Evolutionary conservation across 106 monocot genomes (phyloP).

Genomic region (Hemerocallis citrina): DNA sequence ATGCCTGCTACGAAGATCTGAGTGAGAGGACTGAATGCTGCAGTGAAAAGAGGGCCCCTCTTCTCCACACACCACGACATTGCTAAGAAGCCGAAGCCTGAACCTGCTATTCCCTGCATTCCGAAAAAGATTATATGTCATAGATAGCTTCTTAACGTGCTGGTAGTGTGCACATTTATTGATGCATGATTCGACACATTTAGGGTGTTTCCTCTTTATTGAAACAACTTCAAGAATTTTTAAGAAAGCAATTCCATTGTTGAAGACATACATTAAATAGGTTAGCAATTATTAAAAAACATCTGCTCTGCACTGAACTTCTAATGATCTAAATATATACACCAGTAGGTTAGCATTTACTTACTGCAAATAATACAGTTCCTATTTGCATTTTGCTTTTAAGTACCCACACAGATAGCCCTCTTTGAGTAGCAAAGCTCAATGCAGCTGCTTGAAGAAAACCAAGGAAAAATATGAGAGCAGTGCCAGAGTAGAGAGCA

Average conservation of each 20-base stretch:
- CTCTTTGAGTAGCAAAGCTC: constrained; percentile 28
- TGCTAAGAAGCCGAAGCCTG: constrained; percentile 46
- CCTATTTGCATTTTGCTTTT: constrained; percentile 38
- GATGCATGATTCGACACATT: too few relatives aligned
- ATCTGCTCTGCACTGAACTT: too few relatives aligned
- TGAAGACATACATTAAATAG: too few relatives aligned
- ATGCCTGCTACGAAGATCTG: constrained; percentile 60
- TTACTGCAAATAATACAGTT: constrained; percentile 48
- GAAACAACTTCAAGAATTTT: too few relatives aligned
- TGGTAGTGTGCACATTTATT: too few relatives aligned
- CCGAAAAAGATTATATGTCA: too few relatives aligned
- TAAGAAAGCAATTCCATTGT: too few relatives aligned
- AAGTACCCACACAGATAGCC: constrained; percentile 31
- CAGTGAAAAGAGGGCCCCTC: constrained; percentile 74
- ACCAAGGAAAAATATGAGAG: constrained; percentile 55
- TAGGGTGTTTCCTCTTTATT: too few relatives aligned
- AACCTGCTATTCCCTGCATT: constrained; percentile 53
- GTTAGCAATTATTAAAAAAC: too few relatives aligned
- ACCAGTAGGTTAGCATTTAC: constrained; percentile 4
- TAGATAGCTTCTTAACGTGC: too few relatives aligned
- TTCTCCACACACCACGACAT: constrained; percentile 76
- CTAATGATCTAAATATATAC: too few relatives aligned
- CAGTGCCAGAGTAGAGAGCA: constrained; percentile 44
- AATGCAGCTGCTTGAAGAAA: constrained; percentile 48
- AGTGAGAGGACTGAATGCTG: constrained; percentile 64